Evolutionary conservation across 1,284 basidiomycete genomes (phyloP).

Genomic region (Ustilago esculenta): DNA sequence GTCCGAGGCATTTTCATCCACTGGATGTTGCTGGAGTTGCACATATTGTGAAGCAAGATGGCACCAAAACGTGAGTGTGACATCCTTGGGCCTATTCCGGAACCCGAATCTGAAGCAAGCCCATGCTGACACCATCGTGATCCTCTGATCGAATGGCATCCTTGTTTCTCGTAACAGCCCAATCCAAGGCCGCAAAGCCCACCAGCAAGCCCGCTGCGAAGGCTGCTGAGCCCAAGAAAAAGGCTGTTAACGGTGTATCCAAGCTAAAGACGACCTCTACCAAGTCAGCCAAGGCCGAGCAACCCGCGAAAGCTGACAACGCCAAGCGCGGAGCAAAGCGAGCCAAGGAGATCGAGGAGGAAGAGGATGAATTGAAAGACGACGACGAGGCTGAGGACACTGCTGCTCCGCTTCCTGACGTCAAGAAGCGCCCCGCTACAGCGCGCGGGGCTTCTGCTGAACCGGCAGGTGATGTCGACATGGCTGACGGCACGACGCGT

Average conservation of each 20-base stretch:
- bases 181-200: conserved; percentile 26
- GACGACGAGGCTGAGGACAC: conserved; percentile 25
- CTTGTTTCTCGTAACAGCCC: conserved; percentile 4
- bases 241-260: conserved; percentile 10
- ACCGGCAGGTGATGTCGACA: conserved; percentile 26
- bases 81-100: background rate
- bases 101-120: no score
- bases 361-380: conserved; percentile 42
- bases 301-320: background rate
- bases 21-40: background rate
- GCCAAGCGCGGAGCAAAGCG: conserved; percentile 42
- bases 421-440: conserved; percentile 29
- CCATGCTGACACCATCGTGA: conserved; percentile 24
- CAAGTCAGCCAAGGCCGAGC: conserved; percentile 9
- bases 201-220: conserved; percentile 19
- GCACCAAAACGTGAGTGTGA: conserved; percentile 21
- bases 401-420: conserved; percentile 30
- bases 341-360: conserved; percentile 32
- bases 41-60: conserved; percentile 11
- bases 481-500: conserved; percentile 32
- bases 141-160: no score
- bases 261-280: conserved; percentile 14
- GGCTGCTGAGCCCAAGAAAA: conserved; percentile 11
- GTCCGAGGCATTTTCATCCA: background rate
- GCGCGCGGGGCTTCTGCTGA: conserved; percentile 27